These are phyloP conservation scores for Aspergillus proliferans DNA, from an alignment of 2,329 filamentous ascomycete species.

Conservation along the genomic window DNA sequence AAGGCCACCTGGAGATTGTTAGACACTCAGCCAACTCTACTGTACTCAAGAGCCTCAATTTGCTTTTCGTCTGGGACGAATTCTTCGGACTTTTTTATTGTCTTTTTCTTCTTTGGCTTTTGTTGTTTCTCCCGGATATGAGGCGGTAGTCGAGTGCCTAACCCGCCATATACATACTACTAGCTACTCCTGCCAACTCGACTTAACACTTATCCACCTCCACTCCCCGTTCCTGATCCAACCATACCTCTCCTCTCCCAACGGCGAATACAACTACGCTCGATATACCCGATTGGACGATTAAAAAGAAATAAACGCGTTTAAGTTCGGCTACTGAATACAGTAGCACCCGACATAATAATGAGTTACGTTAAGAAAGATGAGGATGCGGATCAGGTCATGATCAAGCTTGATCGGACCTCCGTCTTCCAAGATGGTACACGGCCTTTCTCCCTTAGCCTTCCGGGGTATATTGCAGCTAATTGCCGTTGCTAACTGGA, in stretches of 20 bases:
- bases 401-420: conserved; percentile 96
- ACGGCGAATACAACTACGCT: background rate
- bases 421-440: conserved; percentile 98
- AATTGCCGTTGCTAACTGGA: conserved; percentile 10
- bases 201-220: background rate
- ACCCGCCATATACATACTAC: conserved; percentile 15
- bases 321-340: conserved; percentile 22
- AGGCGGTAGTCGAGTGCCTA: conserved; percentile 20
- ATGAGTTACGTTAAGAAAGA: conserved; percentile 99
- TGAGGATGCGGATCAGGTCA: conserved; percentile 86
- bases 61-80: conserved; percentile 5
- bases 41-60: conserved; percentile 3
- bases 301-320: conserved; percentile 15
- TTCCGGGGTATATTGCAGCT: conserved; percentile 8
- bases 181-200: background rate
- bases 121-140: conserved; percentile 19
- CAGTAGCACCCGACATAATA: conserved; percentile 23
- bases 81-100: background rate
- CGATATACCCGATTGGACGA: background rate
- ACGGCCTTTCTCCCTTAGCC: conserved; percentile 19
- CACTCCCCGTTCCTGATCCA: background rate
- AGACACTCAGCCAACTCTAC: conserved; percentile 1
- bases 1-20: conserved; percentile 36
- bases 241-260: background rate
- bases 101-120: background rate